phyloP scores from a whole-genome alignment of 306 rosid genomes.

The Luffa aegyptiaca region DNA sequence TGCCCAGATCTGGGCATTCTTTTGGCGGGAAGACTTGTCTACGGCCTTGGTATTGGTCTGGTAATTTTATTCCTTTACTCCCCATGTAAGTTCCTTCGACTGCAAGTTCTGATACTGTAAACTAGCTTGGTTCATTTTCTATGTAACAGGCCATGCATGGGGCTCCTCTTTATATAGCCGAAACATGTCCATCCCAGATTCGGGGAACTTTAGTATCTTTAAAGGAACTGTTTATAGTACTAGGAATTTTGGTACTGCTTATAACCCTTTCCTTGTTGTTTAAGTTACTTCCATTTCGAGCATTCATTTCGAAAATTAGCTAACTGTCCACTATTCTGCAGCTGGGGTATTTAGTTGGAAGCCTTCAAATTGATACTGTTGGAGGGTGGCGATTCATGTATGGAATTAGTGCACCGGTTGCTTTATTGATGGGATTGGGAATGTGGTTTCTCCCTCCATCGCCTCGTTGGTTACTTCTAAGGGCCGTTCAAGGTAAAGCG shows the following conservation, averaged over 20 bases:
- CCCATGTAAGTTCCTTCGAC: not conserved
- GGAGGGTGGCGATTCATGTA: constrained; percentile 98
- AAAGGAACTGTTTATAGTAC: constrained; percentile 91
- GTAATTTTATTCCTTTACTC: constrained; percentile 35
- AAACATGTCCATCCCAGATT: constrained; percentile 87
- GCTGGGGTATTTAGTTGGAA: constrained; percentile 89
- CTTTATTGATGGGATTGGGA: constrained; percentile 80
- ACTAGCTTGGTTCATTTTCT: constrained; percentile 10
- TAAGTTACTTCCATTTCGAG: constrained; percentile 6
- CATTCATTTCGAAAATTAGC: constrained; percentile 8
- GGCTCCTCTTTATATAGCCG: constrained; percentile 95
- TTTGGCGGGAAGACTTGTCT: constrained; percentile 70
- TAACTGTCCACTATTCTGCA: constrained; percentile 24
- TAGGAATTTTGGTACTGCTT: constrained; percentile 80
- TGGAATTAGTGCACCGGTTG: constrained; percentile 79
- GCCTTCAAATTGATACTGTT: constrained; percentile 57
- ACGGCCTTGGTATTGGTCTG: constrained; percentile 94
- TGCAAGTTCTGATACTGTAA: not conserved
- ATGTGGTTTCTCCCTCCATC: constrained; percentile 74
- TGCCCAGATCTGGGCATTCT: constrained; percentile 70
- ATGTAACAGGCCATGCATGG: constrained; percentile 93
- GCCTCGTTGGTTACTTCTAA: constrained; percentile 96
- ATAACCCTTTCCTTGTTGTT: constrained; percentile 1
- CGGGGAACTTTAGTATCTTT: constrained; percentile 90
- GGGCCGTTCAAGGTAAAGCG: constrained; percentile 88